Conservation (phyloP, 1,139 yeast genomes). For the Yamadazyma pseudoaaseri region DNA sequence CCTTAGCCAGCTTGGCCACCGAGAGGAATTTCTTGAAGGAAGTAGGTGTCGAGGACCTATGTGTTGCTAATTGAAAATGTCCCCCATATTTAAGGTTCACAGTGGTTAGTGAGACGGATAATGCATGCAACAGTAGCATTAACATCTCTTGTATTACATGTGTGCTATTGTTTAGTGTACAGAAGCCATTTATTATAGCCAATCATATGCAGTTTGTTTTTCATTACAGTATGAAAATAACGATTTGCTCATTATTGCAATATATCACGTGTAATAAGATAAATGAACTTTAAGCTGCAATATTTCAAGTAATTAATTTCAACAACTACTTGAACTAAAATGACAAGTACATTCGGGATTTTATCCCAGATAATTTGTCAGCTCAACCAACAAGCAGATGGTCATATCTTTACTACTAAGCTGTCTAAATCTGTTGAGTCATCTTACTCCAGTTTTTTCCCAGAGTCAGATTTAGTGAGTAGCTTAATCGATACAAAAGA, state of each 20-base stretch:
- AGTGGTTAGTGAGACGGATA: too few relatives aligned
- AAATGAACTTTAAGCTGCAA: constrained; percentile 2
- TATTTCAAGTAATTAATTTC: constrained; percentile 1
- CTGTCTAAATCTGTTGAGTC: constrained; percentile 47
- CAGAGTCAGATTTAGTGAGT: constrained; percentile 18
- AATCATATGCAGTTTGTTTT: background rate
- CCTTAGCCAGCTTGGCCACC: constrained; percentile 82
- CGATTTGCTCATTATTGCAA: constrained; percentile 10
- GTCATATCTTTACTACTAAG: constrained; percentile 41
- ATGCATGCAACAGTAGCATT: too few relatives aligned
- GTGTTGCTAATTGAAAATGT: too few relatives aligned
- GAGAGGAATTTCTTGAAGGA: constrained; percentile 46
- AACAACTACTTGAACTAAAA: background rate
- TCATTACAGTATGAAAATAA: background rate
- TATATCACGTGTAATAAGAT: constrained; percentile 17
- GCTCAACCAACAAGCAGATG: constrained; percentile 21
- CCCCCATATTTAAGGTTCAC: too few relatives aligned
- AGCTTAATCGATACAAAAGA: constrained; percentile 50
- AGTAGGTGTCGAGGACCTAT: too few relatives aligned
- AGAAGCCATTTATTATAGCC: too few relatives aligned
- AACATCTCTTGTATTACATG: too few relatives aligned
- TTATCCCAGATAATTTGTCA: constrained; percentile 12
- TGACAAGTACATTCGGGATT: constrained; percentile 13
- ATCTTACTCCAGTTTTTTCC: constrained; percentile 23
- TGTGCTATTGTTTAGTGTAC: too few relatives aligned